phyloP scores from a whole-genome alignment of 1,139 yeast genomes.

The Yamadazyma taylorii region DNA sequence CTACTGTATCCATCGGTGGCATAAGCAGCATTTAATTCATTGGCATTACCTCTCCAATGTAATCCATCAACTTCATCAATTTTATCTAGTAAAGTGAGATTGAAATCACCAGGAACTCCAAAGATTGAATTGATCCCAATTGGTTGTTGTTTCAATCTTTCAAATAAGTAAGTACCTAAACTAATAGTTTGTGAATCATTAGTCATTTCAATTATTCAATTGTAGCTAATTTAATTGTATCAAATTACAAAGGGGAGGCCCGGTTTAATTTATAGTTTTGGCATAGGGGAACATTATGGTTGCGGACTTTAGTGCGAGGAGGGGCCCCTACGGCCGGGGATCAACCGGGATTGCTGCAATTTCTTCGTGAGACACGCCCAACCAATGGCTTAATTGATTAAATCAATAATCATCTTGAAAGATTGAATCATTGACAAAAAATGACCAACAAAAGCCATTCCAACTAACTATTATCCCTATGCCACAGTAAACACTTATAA shows the following conservation, averaged over 20 bases:
- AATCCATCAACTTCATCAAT: constrained; percentile 59
- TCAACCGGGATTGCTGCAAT: constrained; percentile 1
- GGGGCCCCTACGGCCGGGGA: neutral
- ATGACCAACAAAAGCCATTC: constrained; percentile 87
- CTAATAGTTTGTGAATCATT: constrained; percentile 29
- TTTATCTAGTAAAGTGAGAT: constrained; percentile 64
- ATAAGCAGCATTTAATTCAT: constrained; percentile 71
- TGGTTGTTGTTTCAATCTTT: constrained; percentile 52
- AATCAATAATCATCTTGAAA: constrained; percentile 9
- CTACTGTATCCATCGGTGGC: constrained; percentile 74
- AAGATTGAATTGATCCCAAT: constrained; percentile 64
- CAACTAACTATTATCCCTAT: constrained; percentile 84
- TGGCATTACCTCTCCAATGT: constrained; percentile 72
- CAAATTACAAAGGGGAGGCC: neutral
- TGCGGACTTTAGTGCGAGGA: too few relatives aligned
- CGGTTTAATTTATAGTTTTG: neutral
- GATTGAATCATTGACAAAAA: constrained; percentile 65
- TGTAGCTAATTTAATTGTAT: neutral
- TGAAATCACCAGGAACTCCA: constrained; percentile 83
- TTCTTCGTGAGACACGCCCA: constrained; percentile 1
- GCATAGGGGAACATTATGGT: neutral
- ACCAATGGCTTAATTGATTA: too few relatives aligned
- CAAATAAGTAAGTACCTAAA: constrained; percentile 63
- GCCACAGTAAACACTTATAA: constrained; percentile 82
- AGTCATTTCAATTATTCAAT: constrained; percentile 8